Evolutionary conservation across 306 rosid genomes (phyloP).

Genomic region (Clitoria ternatea): DNA sequence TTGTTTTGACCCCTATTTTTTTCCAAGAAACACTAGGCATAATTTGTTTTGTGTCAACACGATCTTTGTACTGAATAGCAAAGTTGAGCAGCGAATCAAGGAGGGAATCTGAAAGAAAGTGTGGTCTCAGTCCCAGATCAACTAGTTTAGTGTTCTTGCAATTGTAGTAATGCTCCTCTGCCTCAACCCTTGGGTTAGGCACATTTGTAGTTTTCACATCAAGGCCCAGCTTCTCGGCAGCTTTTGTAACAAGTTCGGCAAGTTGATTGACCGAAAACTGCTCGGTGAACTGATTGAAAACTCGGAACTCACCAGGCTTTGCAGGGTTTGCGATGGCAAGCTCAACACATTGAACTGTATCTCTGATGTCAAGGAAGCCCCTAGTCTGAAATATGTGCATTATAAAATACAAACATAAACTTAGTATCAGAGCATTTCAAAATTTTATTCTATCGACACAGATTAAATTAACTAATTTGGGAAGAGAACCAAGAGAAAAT

Average conservation of each 20-base stretch:
- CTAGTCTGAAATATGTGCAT: constrained; percentile 64
- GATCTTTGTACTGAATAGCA: constrained; percentile 65
- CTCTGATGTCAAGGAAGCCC: constrained; percentile 94
- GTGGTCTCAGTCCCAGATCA: constrained; percentile 88
- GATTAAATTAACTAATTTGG: not conserved
- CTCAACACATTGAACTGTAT: constrained; percentile 94
- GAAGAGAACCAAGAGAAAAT: not conserved
- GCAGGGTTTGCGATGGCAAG: constrained; percentile 95
- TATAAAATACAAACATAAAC: not conserved
- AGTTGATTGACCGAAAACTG: constrained; percentile 89
- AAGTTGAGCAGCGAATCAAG: constrained; percentile 90
- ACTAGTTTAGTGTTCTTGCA: constrained; percentile 89
- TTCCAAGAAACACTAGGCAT: constrained; percentile 96
- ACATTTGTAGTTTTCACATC: constrained; percentile 67
- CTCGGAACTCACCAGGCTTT: constrained; percentile 75
- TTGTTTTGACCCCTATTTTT: constrained; percentile 71
- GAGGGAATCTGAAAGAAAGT: constrained; percentile 88
- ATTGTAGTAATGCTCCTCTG: constrained; percentile 97
- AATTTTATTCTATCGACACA: not conserved
- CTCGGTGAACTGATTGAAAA: constrained; percentile 91
- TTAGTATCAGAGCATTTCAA: constrained; percentile 1
- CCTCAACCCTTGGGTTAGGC: constrained; percentile 96
- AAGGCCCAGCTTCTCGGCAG: constrained; percentile 81
- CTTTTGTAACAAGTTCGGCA: constrained; percentile 72
- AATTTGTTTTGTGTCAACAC: constrained; percentile 82